Evolutionary conservation across 257 asterid genomes (phyloP).

Genomic region (Mitragyna speciosa): DNA sequence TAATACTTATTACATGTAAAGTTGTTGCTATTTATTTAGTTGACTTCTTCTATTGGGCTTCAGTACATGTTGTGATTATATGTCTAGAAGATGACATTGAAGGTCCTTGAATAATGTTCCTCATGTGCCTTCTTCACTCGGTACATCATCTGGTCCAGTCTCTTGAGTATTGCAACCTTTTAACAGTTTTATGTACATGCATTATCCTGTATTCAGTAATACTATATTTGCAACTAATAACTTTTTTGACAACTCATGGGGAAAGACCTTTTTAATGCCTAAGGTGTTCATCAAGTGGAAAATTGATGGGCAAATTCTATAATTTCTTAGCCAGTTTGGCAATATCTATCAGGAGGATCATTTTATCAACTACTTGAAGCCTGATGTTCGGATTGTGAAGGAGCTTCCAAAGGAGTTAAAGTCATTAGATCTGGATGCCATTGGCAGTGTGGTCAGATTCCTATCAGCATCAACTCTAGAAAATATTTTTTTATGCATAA

Average conservation of each 20-base stretch:
- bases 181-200: conserved; percentile 2
- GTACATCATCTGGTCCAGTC: background rate
- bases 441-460: conserved; percentile 86
- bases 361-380: conserved; percentile 85
- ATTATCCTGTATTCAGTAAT: background rate
- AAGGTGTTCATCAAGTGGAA: conserved; percentile 33
- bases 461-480: conserved; percentile 14
- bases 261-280: conserved; percentile 7
- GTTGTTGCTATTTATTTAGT: background rate
- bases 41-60: background rate
- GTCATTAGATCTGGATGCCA: conserved; percentile 88
- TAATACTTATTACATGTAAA: background rate
- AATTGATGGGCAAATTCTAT: conserved; percentile 44
- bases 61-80: background rate
- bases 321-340: conserved; percentile 94
- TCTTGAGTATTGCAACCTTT: background rate
- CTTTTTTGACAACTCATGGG: background rate
- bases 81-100: background rate
- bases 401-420: conserved; percentile 79
- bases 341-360: conserved; percentile 93
- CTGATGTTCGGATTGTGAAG: conserved; percentile 74
- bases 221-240: background rate
- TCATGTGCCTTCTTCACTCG: background rate
- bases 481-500: conserved; percentile 1
- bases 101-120: background rate